Conservation (phyloP, 345 rosid genomes). For the Eucalyptus pauciflora region DNA sequence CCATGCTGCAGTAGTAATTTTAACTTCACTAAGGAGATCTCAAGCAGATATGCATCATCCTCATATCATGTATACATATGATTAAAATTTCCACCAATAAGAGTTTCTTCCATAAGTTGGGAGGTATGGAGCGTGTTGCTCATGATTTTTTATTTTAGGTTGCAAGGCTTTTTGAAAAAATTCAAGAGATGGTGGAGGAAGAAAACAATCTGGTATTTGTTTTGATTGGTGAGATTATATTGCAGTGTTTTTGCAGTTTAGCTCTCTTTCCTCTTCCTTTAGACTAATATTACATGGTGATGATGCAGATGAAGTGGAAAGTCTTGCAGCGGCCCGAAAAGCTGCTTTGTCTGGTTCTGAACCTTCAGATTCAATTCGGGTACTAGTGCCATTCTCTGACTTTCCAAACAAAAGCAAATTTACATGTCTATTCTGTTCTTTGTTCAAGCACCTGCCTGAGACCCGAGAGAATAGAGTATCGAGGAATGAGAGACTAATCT, state of each 20-base stretch:
- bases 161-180: constrained; percentile 94
- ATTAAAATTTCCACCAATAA: background rate
- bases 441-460: background rate
- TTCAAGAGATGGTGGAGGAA: constrained; percentile 99
- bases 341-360: constrained; percentile 98
- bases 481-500: background rate
- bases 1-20: background rate
- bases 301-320: constrained; percentile 96
- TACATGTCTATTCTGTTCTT: background rate
- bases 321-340: constrained; percentile 96
- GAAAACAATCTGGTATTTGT: constrained; percentile 96
- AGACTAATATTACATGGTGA: constrained; percentile 9
- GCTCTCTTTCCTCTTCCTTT: background rate
- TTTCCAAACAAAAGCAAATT: background rate
- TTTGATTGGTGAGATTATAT: constrained; percentile 77
- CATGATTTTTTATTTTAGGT: constrained; percentile 35
- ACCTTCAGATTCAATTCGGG: constrained; percentile 98
- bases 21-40: background rate
- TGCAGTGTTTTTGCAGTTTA: background rate
- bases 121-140: background rate
- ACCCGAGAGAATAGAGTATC: background rate
- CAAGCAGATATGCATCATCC: background rate
- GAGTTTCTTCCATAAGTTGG: background rate
- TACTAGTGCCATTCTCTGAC: constrained; percentile 7
- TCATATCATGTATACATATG: background rate